Evolutionary conservation across 2,329 filamentous ascomycete genomes (phyloP).

Genomic region (Blumeria graminis): DNA sequence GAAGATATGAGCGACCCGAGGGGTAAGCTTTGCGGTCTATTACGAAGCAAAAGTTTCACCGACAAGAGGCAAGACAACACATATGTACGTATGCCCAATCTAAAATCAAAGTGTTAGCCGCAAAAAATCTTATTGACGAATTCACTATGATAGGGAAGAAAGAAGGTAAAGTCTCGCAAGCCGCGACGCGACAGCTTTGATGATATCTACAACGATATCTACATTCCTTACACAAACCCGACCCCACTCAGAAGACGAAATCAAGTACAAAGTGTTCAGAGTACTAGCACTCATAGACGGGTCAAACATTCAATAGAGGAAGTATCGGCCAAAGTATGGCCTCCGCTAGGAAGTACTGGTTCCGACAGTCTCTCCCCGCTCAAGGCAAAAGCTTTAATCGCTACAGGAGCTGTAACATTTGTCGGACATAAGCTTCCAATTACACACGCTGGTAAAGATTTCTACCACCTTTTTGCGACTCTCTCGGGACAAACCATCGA

Average conservation of each 20-base stretch:
- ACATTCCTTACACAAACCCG: too few species aligned
- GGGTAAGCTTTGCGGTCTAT: constrained; percentile 17
- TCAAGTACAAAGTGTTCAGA: neutral
- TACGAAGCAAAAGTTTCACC: constrained; percentile 24
- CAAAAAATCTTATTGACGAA: neutral
- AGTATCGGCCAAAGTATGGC: constrained; percentile 27
- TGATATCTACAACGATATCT: too few species aligned
- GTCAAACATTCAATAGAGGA: neutral
- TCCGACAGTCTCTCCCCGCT: constrained; percentile 27
- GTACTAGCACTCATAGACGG: neutral
- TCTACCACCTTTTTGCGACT: constrained; percentile 30
- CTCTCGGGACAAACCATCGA: constrained; percentile 20
- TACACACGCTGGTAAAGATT: constrained; percentile 27
- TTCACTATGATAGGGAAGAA: constrained; percentile 1
- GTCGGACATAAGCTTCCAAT: constrained; percentile 29
- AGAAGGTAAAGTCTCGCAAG: neutral
- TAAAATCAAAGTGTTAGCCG: neutral
- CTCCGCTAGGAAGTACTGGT: constrained; percentile 25
- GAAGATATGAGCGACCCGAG: constrained; percentile 11
- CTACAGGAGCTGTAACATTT: constrained; percentile 30
- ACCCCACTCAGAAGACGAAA: neutral
- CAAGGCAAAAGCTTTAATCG: constrained; percentile 31
- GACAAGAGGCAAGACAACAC: constrained; percentile 12
- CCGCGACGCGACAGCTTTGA: too few species aligned
- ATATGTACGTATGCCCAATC: constrained; percentile 8